Evolutionary conservation across 371 early-diverging fungal genomes (phyloP).

Genomic region (Mortierella sp.): DNA sequence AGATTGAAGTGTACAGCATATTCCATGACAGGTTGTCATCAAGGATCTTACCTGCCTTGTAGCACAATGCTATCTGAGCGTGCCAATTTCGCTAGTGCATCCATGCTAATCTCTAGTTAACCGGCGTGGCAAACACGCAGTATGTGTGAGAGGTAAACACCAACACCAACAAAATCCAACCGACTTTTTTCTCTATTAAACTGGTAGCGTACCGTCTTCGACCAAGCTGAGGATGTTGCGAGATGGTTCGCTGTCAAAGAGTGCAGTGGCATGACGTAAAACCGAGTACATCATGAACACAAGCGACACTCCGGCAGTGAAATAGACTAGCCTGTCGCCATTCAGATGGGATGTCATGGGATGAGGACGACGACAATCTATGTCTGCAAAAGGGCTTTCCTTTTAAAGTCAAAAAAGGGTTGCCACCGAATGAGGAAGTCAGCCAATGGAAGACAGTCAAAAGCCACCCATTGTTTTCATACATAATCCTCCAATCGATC

Average conservation of each 20-base stretch:
- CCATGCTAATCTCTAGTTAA: constrained; percentile 66
- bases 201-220: constrained; percentile 67
- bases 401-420: not conserved
- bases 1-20: not conserved
- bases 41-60: constrained; percentile 68
- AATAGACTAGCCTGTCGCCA: constrained; percentile 55
- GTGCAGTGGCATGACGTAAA: constrained; percentile 64
- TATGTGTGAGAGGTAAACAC: too few relatives aligned
- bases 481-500: too few relatives aligned
- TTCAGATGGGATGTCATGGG: constrained; percentile 36
- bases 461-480: too few relatives aligned
- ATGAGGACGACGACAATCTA: not conserved
- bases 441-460: not conserved
- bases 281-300: constrained; percentile 71
- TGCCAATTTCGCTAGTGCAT: constrained; percentile 69
- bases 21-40: not conserved
- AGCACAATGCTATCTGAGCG: constrained; percentile 73
- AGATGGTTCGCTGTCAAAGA: constrained; percentile 48
- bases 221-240: constrained; percentile 57
- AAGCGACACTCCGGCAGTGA: constrained; percentile 62
- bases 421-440: not conserved
- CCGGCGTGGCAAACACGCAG: too few relatives aligned
- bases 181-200: too few relatives aligned
- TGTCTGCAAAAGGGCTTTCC: not conserved
- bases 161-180: too few relatives aligned